A percentile compares a stretch with the other conserved stretches of the same genome.
phyloP scores from a whole-genome alignment of 768 basidiomycete species.

The Lactifluus subvellereus region DNA sequence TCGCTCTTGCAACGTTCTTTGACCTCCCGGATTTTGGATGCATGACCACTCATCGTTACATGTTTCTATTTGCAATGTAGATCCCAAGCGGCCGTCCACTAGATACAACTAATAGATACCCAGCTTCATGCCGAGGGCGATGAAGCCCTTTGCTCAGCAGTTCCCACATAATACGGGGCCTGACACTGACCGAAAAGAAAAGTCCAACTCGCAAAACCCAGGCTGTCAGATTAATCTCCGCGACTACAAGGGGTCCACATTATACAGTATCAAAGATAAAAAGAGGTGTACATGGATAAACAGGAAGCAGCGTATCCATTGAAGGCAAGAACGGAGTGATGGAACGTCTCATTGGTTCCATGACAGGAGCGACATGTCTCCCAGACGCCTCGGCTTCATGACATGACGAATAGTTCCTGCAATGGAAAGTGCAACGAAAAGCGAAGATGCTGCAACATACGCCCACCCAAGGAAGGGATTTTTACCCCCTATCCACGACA shows the following conservation, averaged over 20 bases:
- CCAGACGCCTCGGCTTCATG: constrained; percentile 85
- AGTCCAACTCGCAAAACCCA: background rate
- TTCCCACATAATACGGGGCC: too few relatives aligned
- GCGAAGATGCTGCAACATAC: constrained; percentile 81
- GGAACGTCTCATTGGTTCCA: constrained; percentile 58
- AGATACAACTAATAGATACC: background rate
- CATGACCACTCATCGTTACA: background rate
- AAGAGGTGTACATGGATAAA: constrained; percentile 7
- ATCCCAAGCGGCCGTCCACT: background rate
- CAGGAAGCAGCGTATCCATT: background rate
- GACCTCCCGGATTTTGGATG: background rate
- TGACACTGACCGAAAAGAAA: background rate
- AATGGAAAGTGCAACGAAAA: constrained; percentile 85
- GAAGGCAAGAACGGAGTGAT: background rate
- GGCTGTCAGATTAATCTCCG: background rate
- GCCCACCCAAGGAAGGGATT: constrained; percentile 99
- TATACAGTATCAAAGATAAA: background rate
- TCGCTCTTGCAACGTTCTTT: background rate
- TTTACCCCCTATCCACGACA: constrained; percentile 98
- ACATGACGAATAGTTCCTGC: constrained; percentile 88
- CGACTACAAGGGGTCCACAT: background rate
- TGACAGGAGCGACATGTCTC: constrained; percentile 81
- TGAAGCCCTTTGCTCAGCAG: background rate
- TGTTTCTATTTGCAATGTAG: background rate
- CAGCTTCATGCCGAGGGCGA: background rate